A percentile compares a stretch with the other conserved stretches of the same genome.
These are phyloP conservation scores for Rugonectria rugulosa DNA, from an alignment of 2,329 filamentous ascomycete genomes.

Conservation along the genomic window DNA sequence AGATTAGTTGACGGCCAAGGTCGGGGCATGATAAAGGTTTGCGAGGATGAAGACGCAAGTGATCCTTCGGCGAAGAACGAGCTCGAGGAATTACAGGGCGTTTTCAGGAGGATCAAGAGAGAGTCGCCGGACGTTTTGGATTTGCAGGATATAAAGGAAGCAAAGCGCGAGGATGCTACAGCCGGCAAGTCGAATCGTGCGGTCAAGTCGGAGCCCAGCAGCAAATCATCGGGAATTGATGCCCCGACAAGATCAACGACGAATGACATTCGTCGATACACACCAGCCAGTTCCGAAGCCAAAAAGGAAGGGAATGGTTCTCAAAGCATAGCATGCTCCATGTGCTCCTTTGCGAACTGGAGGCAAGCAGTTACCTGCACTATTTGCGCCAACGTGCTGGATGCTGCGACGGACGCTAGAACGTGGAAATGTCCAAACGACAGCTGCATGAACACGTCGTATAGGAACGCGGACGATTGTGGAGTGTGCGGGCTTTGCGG, in stretches of 20 bases:
- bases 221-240: constrained; percentile 1
- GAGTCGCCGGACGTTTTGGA: constrained; percentile 22
- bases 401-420: constrained; percentile 57
- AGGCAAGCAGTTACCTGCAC: constrained; percentile 64
- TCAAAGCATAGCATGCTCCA: constrained; percentile 53
- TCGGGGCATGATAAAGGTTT: constrained; percentile 74
- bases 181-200: background rate
- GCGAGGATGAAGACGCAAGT: constrained; percentile 69
- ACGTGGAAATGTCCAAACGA: constrained; percentile 70
- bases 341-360: constrained; percentile 75
- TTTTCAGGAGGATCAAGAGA: constrained; percentile 40
- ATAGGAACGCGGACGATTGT: constrained; percentile 74
- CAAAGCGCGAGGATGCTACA: background rate
- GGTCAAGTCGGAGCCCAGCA: constrained; percentile 25
- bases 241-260: background rate
- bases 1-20: constrained; percentile 72
- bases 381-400: constrained; percentile 75
- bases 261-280: background rate
- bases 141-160: background rate
- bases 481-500: constrained; percentile 77
- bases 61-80: constrained; percentile 56
- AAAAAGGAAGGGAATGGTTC: background rate
- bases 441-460: constrained; percentile 63
- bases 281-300: background rate
- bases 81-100: constrained; percentile 69